A percentile compares a stretch with the other conserved stretches of the same genome.
These are phyloP conservation scores for Cadophora sp. DNA, from an alignment of 2,329 filamentous ascomycete species.

Conservation along the genomic window DNA sequence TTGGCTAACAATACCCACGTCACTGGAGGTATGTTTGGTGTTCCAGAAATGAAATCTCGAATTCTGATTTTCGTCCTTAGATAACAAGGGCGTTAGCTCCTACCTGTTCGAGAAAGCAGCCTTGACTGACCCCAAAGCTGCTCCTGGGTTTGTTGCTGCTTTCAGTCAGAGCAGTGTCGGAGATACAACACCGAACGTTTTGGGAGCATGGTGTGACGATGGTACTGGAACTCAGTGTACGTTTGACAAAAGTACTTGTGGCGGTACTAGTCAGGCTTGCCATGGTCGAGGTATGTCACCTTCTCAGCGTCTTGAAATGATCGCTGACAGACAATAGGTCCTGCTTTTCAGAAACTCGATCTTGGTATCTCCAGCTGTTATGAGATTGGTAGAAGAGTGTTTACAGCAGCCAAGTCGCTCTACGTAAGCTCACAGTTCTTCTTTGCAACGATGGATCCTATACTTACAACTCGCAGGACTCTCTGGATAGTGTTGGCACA, in stretches of 20 bases:
- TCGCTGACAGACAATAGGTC: constrained; percentile 49
- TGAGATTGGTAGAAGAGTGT: constrained; percentile 77
- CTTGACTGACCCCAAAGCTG: constrained; percentile 59
- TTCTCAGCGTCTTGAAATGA: neutral
- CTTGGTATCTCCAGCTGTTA: constrained; percentile 76
- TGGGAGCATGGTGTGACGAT: constrained; percentile 89
- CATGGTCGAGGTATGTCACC: constrained; percentile 63
- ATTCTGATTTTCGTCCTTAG: constrained; percentile 45
- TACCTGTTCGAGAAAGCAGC: constrained; percentile 80
- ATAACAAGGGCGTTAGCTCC: constrained; percentile 94
- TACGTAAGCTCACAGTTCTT: constrained; percentile 50
- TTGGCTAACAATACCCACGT: constrained; percentile 90
- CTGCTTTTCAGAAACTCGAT: constrained; percentile 70
- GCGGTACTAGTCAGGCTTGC: constrained; percentile 69
- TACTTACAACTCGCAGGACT: constrained; percentile 32
- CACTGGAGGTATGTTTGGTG: constrained; percentile 58
- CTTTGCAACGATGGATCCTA: neutral
- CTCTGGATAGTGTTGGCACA: constrained; percentile 39
- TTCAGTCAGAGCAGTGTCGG: constrained; percentile 93
- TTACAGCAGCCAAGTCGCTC: constrained; percentile 60
- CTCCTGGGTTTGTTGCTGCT: constrained; percentile 79
- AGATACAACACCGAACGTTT: constrained; percentile 86
- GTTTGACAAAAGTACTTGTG: constrained; percentile 83
- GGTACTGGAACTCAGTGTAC: constrained; percentile 75
- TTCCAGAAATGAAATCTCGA: too few relatives aligned